Evolutionary conservation across 1,284 basidiomycete species (phyloP).

Genomic region (Malassezia furfur): DNA sequence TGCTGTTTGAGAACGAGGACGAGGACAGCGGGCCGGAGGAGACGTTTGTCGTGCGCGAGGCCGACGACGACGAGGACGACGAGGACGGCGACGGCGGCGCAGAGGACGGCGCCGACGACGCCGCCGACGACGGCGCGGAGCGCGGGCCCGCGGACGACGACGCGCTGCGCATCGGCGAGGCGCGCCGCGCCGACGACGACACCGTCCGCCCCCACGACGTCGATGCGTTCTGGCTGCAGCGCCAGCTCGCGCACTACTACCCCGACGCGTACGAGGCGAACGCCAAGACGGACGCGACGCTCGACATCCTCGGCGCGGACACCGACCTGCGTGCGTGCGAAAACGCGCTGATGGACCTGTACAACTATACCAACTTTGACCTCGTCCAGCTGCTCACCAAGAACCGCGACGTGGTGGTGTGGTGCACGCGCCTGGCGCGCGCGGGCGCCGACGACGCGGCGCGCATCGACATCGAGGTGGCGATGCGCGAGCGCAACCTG

Average conservation of each 20-base stretch:
- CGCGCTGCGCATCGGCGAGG: conserved; percentile 30
- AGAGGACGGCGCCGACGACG: conserved; percentile 37
- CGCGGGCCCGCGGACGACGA: conserved; percentile 48
- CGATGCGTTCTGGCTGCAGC: conserved; percentile 97
- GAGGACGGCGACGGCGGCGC: conserved; percentile 50
- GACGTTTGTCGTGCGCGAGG: conserved; percentile 62
- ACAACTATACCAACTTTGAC: conserved; percentile 83
- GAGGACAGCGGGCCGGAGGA: conserved; percentile 81
- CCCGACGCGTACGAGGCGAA: conserved; percentile 87
- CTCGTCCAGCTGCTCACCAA: conserved; percentile 83
- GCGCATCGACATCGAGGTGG: conserved; percentile 86
- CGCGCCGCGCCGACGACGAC: conserved; percentile 51
- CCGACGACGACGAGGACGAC: conserved; percentile 51
- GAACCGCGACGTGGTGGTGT: conserved; percentile 90
- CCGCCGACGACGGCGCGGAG: conserved; percentile 59
- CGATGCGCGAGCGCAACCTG: conserved; percentile 92
- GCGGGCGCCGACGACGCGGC: conserved; percentile 73
- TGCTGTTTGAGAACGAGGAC: conserved; percentile 51
- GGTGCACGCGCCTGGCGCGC: conserved; percentile 93
- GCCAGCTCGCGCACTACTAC: conserved; percentile 79
- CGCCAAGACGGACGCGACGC: conserved; percentile 76
- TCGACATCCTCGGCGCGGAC: conserved; percentile 71
- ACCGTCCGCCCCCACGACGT: conserved; percentile 77
- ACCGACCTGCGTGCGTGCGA: conserved; percentile 90
- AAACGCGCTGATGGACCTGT: conserved; percentile 92